These are phyloP conservation scores for Rosa rugosa DNA, from an alignment of 306 rosid species.

Conservation along the genomic window DNA sequence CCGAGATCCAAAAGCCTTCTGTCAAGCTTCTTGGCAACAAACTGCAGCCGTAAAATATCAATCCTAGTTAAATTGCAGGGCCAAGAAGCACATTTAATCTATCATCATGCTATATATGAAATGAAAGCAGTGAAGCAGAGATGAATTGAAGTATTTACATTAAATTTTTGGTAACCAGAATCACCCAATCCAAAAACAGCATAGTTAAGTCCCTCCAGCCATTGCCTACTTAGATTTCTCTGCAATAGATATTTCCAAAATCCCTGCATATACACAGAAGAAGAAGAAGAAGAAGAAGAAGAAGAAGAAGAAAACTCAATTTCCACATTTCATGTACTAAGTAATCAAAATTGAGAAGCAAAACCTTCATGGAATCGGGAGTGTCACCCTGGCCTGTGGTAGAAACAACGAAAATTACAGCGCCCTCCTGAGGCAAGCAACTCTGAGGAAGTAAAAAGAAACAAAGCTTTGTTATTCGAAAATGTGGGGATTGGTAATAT, in stretches of 20 bases:
- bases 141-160: constrained; percentile 42
- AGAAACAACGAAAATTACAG: constrained; percentile 83
- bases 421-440: constrained; percentile 53
- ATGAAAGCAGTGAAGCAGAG: not conserved
- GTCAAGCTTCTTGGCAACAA: constrained; percentile 96
- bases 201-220: constrained; percentile 71
- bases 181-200: constrained; percentile 95
- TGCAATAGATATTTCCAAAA: constrained; percentile 89
- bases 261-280: constrained; percentile 41
- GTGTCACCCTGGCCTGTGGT: constrained; percentile 97
- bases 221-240: constrained; percentile 59
- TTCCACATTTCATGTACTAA: too few species aligned
- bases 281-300: not conserved
- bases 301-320: not conserved
- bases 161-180: constrained; percentile 85
- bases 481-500: not conserved
- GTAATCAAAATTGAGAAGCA: not conserved
- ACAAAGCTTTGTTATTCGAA: not conserved
- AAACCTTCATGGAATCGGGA: constrained; percentile 91
- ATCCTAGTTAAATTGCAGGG: not conserved
- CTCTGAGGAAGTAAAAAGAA: constrained; percentile 38
- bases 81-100: not conserved
- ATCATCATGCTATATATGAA: not conserved
- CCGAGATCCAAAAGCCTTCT: constrained; percentile 83
- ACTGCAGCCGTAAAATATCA: constrained; percentile 42